phyloP scores from a whole-genome alignment of 2,329 filamentous ascomycete species.

The Colletotrichum coccodes region DNA sequence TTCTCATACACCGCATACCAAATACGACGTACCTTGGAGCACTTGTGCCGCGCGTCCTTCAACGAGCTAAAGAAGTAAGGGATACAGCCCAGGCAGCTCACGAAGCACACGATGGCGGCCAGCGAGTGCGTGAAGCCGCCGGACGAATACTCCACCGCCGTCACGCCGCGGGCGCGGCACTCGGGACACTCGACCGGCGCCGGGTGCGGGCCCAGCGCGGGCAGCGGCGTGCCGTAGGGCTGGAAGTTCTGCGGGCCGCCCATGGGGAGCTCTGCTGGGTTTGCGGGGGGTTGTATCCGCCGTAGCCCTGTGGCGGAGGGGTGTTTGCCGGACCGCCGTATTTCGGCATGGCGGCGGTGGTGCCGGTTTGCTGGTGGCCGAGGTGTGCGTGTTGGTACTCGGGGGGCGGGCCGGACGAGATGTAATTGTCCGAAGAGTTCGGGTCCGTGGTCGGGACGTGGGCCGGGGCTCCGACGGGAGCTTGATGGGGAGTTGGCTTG shows the following conservation, averaged over 20 bases:
- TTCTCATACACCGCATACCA: background rate
- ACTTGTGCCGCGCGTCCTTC: slow-evolving; percentile 38
- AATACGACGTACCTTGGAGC: slow-evolving; percentile 30
- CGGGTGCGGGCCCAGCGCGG: slow-evolving; percentile 33
- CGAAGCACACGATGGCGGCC: slow-evolving; percentile 35
- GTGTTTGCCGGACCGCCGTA: slow-evolving; percentile 16
- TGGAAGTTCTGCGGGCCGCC: slow-evolving; percentile 29
- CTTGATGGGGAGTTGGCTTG: slow-evolving; percentile 2
- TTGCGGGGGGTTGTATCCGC: slow-evolving; percentile 11
- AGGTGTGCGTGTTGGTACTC: background rate
- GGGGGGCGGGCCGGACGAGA: slow-evolving; percentile 4
- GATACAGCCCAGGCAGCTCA: slow-evolving; percentile 37
- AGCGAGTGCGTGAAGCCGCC: slow-evolving; percentile 37
- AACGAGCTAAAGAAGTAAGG: slow-evolving; percentile 35
- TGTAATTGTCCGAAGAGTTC: slow-evolving; percentile 6
- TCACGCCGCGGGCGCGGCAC: slow-evolving; percentile 36
- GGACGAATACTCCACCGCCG: slow-evolving; percentile 33
- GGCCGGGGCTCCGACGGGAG: background rate
- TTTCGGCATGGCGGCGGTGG: slow-evolving; percentile 12
- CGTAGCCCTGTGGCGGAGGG: background rate
- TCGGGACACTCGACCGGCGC: slow-evolving; percentile 36
- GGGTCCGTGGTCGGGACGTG: background rate
- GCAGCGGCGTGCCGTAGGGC: slow-evolving; percentile 33
- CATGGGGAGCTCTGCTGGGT: slow-evolving; percentile 9
- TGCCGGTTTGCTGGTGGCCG: slow-evolving; percentile 10